These are phyloP conservation scores for Amaranthus cruentus DNA, from an alignment of 148 eudicot species.

Conservation along the genomic window DNA sequence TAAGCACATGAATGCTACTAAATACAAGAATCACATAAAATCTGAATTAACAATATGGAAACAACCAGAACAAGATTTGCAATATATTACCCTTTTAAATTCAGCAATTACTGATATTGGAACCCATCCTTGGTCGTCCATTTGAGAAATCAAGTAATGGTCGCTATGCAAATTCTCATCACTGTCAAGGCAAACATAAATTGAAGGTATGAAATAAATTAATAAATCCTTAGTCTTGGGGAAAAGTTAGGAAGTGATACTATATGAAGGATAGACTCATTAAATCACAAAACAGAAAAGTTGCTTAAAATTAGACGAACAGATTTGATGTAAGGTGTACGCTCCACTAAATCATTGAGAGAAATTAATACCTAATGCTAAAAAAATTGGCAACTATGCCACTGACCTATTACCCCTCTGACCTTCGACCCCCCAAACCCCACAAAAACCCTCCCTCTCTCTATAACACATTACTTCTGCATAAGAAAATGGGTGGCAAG, in stretches of 20 bases:
- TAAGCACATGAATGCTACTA: neutral
- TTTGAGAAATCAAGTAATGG: conserved; percentile 65
- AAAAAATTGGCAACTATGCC: too few relatives aligned
- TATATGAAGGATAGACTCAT: neutral
- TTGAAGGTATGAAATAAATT: conserved; percentile 9
- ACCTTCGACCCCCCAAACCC: too few relatives aligned
- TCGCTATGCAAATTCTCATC: conserved; percentile 79
- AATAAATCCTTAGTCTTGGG: neutral
- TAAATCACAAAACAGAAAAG: neutral
- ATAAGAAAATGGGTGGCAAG: too few relatives aligned
- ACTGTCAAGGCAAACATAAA: conserved; percentile 52
- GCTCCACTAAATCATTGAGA: too few relatives aligned
- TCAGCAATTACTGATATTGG: conserved; percentile 68
- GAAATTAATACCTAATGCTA: too few relatives aligned
- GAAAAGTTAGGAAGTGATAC: neutral
- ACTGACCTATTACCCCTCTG: too few relatives aligned
- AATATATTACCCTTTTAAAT: conserved; percentile 70
- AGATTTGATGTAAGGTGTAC: too few relatives aligned
- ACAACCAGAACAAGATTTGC: neutral
- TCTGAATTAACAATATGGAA: neutral
- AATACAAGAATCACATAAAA: neutral
- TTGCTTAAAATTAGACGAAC: neutral
- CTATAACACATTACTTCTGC: too few relatives aligned
- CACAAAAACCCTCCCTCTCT: too few relatives aligned
- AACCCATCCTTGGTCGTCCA: conserved; percentile 95